phyloP scores from a whole-genome alignment of 176 grass and related monocot species.

The Musa itinerans region DNA sequence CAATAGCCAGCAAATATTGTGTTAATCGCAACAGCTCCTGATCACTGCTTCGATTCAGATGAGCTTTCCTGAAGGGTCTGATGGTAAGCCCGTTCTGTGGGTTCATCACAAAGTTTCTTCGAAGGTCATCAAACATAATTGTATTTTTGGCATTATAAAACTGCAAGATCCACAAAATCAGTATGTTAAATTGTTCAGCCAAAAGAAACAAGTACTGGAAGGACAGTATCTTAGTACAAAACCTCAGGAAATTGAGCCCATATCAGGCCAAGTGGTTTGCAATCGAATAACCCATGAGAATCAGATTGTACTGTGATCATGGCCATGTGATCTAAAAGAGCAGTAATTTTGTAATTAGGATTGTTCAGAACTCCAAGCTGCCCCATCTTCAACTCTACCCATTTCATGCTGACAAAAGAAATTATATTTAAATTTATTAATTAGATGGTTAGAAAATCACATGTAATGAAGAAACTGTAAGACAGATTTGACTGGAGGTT shows the following conservation, averaged over 20 bases:
- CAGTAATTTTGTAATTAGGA: conserved; percentile 90
- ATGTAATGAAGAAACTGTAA: background rate
- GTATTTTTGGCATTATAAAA: conserved; percentile 76
- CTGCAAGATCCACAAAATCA: conserved; percentile 33
- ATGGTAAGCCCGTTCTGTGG: conserved; percentile 90
- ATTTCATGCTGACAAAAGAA: conserved; percentile 78
- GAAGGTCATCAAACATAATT: conserved; percentile 96
- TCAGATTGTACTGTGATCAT: conserved; percentile 98
- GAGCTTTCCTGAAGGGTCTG: conserved; percentile 64
- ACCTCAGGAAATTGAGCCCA: conserved; percentile 89
- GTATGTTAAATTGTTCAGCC: background rate
- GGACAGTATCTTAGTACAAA: conserved; percentile 11
- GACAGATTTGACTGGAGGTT: background rate
- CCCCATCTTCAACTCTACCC: conserved; percentile 94
- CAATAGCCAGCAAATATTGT: conserved; percentile 76
- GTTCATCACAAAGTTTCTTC: conserved; percentile 94
- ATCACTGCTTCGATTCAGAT: conserved; percentile 55
- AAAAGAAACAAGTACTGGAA: background rate
- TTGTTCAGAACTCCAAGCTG: conserved; percentile 81
- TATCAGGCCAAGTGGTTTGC: conserved; percentile 89
- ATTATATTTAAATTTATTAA: background rate
- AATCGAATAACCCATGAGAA: conserved; percentile 60
- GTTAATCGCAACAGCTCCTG: conserved; percentile 69
- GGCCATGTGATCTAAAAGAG: conserved; percentile 91
- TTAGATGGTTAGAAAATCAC: background rate